Evolutionary conservation across 1,139 yeast genomes (phyloP).

Genomic region (Zhuliangozyma blackwelliae): DNA sequence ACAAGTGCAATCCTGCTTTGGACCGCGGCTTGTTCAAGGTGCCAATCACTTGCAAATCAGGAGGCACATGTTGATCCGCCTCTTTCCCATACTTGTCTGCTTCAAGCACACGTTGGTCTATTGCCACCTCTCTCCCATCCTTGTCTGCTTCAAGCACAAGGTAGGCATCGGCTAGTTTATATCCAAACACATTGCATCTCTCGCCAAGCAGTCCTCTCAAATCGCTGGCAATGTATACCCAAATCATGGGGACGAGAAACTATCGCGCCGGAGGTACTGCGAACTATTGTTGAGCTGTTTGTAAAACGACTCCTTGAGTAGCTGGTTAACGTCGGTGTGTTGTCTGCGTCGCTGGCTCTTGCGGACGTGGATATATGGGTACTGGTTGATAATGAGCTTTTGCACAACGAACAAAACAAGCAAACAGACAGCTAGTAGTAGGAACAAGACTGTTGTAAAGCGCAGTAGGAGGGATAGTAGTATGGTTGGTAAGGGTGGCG

Average conservation of each 20-base stretch:
- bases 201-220: conserved; percentile 13
- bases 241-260: conserved; percentile 25
- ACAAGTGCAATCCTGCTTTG: conserved; percentile 9
- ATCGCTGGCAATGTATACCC: conserved; percentile 37
- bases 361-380: too few relatives aligned
- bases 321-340: background rate
- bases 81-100: conserved; percentile 16
- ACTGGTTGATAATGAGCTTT: too few relatives aligned
- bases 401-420: too few relatives aligned
- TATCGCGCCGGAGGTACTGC: conserved; percentile 41
- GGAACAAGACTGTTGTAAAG: too few relatives aligned
- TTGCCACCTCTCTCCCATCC: conserved; percentile 7
- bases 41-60: conserved; percentile 19
- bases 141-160: conserved; percentile 19
- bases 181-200: conserved; percentile 21
- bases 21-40: conserved; percentile 10
- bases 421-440: too few relatives aligned
- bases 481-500: too few relatives aligned
- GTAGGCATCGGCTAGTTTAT: conserved; percentile 18
- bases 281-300: conserved; percentile 38
- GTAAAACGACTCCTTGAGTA: conserved; percentile 20
- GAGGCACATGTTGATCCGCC: conserved; percentile 8
- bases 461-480: too few relatives aligned
- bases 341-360: too few relatives aligned
- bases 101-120: conserved; percentile 10